phyloP scores from a whole-genome alignment of 495 filamentous ascomycete genomes.

The Talaromyces stipitatus region DNA sequence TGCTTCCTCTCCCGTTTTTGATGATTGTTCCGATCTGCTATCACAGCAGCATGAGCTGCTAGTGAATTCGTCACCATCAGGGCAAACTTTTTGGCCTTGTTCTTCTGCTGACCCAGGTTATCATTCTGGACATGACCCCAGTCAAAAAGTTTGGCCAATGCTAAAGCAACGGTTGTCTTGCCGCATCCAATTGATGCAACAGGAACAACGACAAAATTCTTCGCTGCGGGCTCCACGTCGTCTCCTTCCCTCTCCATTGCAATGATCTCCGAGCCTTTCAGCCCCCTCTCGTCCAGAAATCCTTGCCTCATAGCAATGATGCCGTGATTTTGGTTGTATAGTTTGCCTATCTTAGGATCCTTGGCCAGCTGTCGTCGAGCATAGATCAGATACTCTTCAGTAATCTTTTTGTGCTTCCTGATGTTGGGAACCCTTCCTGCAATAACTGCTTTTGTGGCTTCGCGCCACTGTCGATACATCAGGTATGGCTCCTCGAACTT shows the following conservation, averaged over 20 bases:
- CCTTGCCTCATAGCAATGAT: slow-evolving; percentile 86
- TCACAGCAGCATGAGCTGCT: slow-evolving; percentile 57
- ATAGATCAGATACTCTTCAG: slow-evolving; percentile 80
- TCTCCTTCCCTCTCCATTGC: slow-evolving; percentile 21
- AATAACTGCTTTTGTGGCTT: slow-evolving; percentile 90
- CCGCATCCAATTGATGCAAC: slow-evolving; percentile 92
- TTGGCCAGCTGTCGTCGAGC: slow-evolving; percentile 63
- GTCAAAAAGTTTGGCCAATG: slow-evolving; percentile 71
- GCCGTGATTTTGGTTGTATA: slow-evolving; percentile 84
- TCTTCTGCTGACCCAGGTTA: slow-evolving; percentile 72
- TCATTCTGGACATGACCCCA: slow-evolving; percentile 98
- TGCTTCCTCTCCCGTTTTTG: slow-evolving; percentile 79
- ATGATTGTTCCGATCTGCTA: slow-evolving; percentile 93
- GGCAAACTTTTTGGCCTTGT: slow-evolving; percentile 66
- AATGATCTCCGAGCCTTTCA: slow-evolving; percentile 82
- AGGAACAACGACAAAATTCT: slow-evolving; percentile 70
- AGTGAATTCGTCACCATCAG: slow-evolving; percentile 55
- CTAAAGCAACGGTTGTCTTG: slow-evolving; percentile 88
- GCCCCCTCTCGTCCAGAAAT: slow-evolving; percentile 70
- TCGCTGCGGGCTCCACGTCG: slow-evolving; percentile 33
- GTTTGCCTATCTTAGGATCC: slow-evolving; percentile 52
- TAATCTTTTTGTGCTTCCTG: slow-evolving; percentile 84
- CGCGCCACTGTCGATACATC: slow-evolving; percentile 97
- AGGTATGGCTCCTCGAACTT: slow-evolving; percentile 99
- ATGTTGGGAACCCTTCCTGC: slow-evolving; percentile 61